Evolutionary conservation across 768 basidiomycete species (phyloP).

Genomic region (Podaxis rugospora): DNA sequence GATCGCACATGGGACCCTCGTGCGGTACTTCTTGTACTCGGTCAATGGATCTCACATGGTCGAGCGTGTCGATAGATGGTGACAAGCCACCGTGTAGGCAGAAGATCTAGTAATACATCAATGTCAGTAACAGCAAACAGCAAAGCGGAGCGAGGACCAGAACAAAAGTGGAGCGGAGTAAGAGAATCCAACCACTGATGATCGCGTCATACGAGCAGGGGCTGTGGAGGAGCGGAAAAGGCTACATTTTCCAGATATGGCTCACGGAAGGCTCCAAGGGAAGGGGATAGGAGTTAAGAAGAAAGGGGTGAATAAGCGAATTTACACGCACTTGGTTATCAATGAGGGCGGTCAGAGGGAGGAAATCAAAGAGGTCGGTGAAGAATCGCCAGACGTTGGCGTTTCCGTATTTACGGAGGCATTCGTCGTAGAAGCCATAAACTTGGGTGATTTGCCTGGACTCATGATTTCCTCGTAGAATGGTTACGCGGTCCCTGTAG

Average conservation of each 20-base stretch:
- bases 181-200: not conserved
- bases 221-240: slow-evolving; percentile 4
- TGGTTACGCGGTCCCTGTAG: slow-evolving; percentile 97
- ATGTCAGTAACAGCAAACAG: slow-evolving; percentile 13
- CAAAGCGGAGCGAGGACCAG: slow-evolving; percentile 9
- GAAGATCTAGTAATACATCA: slow-evolving; percentile 71
- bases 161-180: slow-evolving; percentile 4
- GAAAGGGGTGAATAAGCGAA: slow-evolving; percentile 2
- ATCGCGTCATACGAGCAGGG: not conserved
- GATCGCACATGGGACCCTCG: slow-evolving; percentile 99
- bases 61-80: slow-evolving; percentile 98
- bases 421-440: slow-evolving; percentile 99
- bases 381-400: slow-evolving; percentile 99
- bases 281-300: slow-evolving; percentile 1
- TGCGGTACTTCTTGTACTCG: slow-evolving; percentile 99
- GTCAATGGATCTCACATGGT: slow-evolving; percentile 98
- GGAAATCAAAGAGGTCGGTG: slow-evolving; percentile 97
- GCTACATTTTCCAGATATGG: not conserved
- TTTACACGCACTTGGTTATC: slow-evolving; percentile 90
- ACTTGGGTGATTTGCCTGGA: slow-evolving; percentile 99
- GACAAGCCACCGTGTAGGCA: slow-evolving; percentile 97
- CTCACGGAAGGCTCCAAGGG: not conserved
- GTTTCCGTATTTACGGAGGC: slow-evolving; percentile 98
- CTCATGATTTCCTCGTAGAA: slow-evolving; percentile 98
- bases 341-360: slow-evolving; percentile 95